Conservation (phyloP, 257 asterid species). For the Fraxinus anomala region DNA sequence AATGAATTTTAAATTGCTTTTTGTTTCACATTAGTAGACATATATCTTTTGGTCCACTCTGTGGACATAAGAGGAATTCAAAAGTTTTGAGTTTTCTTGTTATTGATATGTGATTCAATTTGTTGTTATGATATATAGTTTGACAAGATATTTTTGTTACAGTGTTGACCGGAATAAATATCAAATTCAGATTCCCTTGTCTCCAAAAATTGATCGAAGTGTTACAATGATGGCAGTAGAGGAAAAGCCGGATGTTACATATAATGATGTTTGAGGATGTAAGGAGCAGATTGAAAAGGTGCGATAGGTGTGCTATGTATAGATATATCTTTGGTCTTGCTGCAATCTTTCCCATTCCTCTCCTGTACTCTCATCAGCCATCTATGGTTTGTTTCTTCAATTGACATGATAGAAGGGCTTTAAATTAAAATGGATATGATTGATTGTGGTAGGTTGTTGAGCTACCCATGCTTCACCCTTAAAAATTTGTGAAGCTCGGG, state of each 20-base stretch:
- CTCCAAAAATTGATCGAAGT: conserved; percentile 97
- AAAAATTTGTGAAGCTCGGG: conserved; percentile 91
- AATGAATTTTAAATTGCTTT: too few species aligned
- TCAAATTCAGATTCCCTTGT: conserved; percentile 96
- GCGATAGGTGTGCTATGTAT: conserved; percentile 68
- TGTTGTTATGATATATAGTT: conserved; percentile 18
- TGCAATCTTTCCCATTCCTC: not conserved
- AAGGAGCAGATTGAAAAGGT: conserved; percentile 98
- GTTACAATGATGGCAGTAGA: conserved; percentile 99
- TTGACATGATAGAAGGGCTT: not conserved
- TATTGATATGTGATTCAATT: not conserved
- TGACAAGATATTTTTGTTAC: conserved; percentile 31
- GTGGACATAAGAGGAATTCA: not conserved
- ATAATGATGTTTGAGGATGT: conserved; percentile 95
- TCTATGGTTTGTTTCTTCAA: not conserved
- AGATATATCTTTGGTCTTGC: not conserved
- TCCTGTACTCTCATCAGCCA: not conserved
- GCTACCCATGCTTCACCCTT: conserved; percentile 98
- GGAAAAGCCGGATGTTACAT: conserved; percentile 97
- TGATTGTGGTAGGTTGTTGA: conserved; percentile 74
- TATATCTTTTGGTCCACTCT: not conserved
- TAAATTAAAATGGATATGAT: not conserved
- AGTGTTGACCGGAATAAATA: conserved; percentile 93
- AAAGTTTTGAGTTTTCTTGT: conserved; percentile 11
- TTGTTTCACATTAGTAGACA: not conserved